A percentile compares a stretch with the other conserved stretches of the same genome.
Evolutionary conservation across 1,284 basidiomycete species (phyloP).

Genomic region (Cutaneotrichosporon spelunceum): DNA sequence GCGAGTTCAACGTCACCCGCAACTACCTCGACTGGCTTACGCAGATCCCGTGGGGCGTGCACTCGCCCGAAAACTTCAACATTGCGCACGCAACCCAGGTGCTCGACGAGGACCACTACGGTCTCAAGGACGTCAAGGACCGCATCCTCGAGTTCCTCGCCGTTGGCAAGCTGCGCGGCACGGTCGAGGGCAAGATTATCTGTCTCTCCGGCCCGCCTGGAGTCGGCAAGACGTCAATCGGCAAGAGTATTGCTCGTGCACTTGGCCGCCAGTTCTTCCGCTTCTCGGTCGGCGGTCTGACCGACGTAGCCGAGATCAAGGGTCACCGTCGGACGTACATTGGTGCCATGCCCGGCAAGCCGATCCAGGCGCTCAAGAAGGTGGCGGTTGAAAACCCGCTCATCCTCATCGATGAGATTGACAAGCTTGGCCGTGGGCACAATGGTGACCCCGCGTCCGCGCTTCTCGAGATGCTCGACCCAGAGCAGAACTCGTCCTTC

Average conservation of each 20-base stretch:
- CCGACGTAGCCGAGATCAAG: slow-evolving; percentile 98
- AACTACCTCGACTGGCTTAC: slow-evolving; percentile 97
- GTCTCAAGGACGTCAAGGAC: slow-evolving; percentile 91
- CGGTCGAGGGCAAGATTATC: slow-evolving; percentile 97
- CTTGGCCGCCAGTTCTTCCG: slow-evolving; percentile 51
- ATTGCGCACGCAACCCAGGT: slow-evolving; percentile 80
- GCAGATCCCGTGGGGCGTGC: slow-evolving; percentile 93
- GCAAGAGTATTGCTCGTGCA: slow-evolving; percentile 65
- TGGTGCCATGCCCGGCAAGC: slow-evolving; percentile 93
- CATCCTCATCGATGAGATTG: slow-evolving; percentile 95
- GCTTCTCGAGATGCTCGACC: slow-evolving; percentile 93
- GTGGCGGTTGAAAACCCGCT: slow-evolving; percentile 97
- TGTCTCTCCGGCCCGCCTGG: slow-evolving; percentile 95
- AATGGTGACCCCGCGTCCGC: slow-evolving; percentile 96
- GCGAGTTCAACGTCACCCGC: slow-evolving; percentile 92
- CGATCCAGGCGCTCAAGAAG: slow-evolving; percentile 94
- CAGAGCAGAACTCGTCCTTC: slow-evolving; percentile 94
- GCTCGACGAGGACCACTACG: slow-evolving; percentile 95
- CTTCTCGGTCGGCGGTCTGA: slow-evolving; percentile 94
- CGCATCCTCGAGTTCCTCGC: slow-evolving; percentile 98
- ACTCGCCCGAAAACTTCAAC: slow-evolving; percentile 90
- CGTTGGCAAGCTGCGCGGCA: slow-evolving; percentile 92
- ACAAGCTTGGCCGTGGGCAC: slow-evolving; percentile 87
- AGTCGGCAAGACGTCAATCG: slow-evolving; percentile 92
- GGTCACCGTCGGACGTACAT: slow-evolving; percentile 96